phyloP scores from a whole-genome alignment of 179 eudicot species.

The Corrigiola litoralis region DNA sequence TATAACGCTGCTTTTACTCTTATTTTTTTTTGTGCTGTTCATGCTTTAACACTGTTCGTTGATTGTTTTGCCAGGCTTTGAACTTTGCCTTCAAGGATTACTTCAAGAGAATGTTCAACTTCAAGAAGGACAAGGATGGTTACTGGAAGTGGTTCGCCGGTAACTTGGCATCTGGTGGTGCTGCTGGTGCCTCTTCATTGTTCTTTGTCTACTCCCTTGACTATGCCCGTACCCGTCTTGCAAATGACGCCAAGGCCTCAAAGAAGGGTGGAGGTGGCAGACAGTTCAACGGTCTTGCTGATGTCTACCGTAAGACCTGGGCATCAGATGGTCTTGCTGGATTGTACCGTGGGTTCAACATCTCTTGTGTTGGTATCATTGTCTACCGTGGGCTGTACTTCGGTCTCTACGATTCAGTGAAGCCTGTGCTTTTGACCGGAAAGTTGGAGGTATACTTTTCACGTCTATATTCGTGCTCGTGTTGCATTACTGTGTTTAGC shows the following conservation, averaged over 20 bases:
- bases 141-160: conserved; percentile 87
- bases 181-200: conserved; percentile 80
- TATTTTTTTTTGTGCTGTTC: background rate
- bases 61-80: conserved; percentile 44
- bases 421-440: conserved; percentile 71
- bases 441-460: conserved; percentile 38
- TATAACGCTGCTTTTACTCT: background rate
- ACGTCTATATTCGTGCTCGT: background rate
- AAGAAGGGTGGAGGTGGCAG: conserved; percentile 68
- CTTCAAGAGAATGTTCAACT: conserved; percentile 78
- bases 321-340: conserved; percentile 72
- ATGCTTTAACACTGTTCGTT: background rate
- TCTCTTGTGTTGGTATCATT: conserved; percentile 71
- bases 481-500: background rate
- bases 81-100: conserved; percentile 88
- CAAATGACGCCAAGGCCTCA: conserved; percentile 69
- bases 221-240: conserved; percentile 76
- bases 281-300: conserved; percentile 65
- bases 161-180: conserved; percentile 83
- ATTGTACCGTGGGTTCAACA: conserved; percentile 74
- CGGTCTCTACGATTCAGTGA: conserved; percentile 70
- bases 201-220: conserved; percentile 74
- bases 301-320: conserved; percentile 68
- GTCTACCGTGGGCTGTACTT: conserved; percentile 82
- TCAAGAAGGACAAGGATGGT: conserved; percentile 78